Evolutionary conservation across 2,329 filamentous ascomycete genomes (phyloP).

Genomic region (Sordariomycetes sp.): DNA sequence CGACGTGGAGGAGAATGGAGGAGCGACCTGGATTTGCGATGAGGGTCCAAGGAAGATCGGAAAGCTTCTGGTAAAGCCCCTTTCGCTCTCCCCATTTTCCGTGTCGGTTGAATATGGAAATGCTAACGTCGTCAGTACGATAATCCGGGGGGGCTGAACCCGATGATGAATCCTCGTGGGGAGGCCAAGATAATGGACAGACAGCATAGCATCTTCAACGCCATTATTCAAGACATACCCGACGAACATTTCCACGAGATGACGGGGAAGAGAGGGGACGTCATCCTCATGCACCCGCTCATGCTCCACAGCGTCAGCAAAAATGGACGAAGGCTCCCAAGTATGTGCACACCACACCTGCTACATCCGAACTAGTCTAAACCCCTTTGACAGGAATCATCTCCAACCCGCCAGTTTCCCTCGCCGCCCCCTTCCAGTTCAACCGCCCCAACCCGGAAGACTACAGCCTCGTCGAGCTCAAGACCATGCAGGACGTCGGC

Average conservation of each 20-base stretch:
- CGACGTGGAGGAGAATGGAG: conserved; percentile 48
- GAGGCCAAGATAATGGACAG: conserved; percentile 13
- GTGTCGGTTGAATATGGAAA: no score
- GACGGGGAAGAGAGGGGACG: conserved; percentile 41
- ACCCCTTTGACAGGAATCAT: conserved; percentile 13
- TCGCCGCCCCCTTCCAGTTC: conserved; percentile 23
- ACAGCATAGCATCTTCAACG: no score
- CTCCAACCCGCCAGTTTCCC: conserved; percentile 26
- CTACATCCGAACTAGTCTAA: conserved; percentile 14
- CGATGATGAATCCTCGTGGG: conserved; percentile 48
- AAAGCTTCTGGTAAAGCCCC: conserved; percentile 26
- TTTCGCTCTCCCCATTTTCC: no score
- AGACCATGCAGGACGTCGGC: conserved; percentile 28
- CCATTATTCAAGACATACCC: conserved; percentile 12
- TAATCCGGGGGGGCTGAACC: conserved; percentile 54
- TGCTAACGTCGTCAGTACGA: conserved; percentile 32
- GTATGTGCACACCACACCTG: no score
- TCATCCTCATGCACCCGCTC: conserved; percentile 50
- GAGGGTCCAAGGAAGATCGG: conserved; percentile 47
- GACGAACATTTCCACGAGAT: conserved; percentile 42
- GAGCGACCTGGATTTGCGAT: conserved; percentile 55
- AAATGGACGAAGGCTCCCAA: conserved; percentile 1
- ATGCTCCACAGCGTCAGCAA: conserved; percentile 45
- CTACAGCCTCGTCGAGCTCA: conserved; percentile 45
- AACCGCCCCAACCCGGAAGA: conserved; percentile 28